phyloP scores from a whole-genome alignment of 148 eudicot species.

The Amaranthus palmeri region DNA sequence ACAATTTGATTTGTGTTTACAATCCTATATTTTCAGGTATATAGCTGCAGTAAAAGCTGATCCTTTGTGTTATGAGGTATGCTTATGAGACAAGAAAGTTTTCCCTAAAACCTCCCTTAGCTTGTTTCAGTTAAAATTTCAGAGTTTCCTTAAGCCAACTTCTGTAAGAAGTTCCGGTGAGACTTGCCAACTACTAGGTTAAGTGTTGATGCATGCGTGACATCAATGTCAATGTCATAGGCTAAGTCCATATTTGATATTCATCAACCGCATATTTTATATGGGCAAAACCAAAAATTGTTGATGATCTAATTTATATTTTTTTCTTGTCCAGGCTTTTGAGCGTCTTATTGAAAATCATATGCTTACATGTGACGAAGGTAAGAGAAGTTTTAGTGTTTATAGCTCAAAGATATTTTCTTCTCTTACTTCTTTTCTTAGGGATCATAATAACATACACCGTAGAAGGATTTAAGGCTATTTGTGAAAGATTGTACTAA shows the following conservation, averaged over 20 bases:
- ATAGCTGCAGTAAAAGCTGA: conserved; percentile 93
- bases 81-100: conserved; percentile 11
- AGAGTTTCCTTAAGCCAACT: not conserved
- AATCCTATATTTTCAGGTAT: conserved; percentile 50
- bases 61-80: conserved; percentile 96
- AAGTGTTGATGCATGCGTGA: not conserved
- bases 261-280: not conserved
- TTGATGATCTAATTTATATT: conserved; percentile 9
- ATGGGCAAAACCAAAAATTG: not conserved
- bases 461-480: not conserved
- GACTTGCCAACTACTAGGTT: not conserved
- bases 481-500: not conserved
- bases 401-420: not conserved
- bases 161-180: not conserved
- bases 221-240: not conserved
- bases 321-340: conserved; percentile 52
- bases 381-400: conserved; percentile 26
- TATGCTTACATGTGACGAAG: conserved; percentile 97
- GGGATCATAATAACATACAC: not conserved
- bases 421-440: not conserved
- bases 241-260: not conserved
- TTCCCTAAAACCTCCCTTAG: not conserved
- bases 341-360: conserved; percentile 94
- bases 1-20: not conserved
- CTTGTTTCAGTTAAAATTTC: not conserved